Conservation (phyloP, 2,329 filamentous ascomycete genomes). For the Aureobasidium sp. region DNA sequence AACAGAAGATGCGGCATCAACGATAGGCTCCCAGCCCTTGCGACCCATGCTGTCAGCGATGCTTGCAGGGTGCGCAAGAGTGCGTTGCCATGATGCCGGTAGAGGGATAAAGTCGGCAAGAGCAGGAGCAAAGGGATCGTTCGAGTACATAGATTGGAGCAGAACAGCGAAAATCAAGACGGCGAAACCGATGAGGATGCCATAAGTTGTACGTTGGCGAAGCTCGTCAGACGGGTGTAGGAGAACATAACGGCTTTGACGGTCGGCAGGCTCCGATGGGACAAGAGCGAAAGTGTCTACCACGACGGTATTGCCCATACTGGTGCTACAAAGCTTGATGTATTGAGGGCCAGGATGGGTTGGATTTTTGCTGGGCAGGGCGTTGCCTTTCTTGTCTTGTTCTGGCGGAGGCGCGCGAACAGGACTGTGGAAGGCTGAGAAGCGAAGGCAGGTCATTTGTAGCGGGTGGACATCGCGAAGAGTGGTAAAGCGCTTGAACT, state of each 20-base stretch:
- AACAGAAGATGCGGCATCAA: constrained; percentile 20
- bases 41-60: constrained; percentile 15
- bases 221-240: constrained; percentile 48
- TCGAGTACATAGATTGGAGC: constrained; percentile 50
- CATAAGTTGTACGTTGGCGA: constrained; percentile 47
- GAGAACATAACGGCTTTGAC: constrained; percentile 59
- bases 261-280: constrained; percentile 41
- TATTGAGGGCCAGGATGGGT: constrained; percentile 44
- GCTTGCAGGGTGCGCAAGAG: constrained; percentile 22
- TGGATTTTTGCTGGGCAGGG: constrained; percentile 17
- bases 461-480: constrained; percentile 50
- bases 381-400: constrained; percentile 22
- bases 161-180: constrained; percentile 57
- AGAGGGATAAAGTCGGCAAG: constrained; percentile 53
- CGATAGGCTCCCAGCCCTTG: constrained; percentile 14
- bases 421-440: constrained; percentile 40
- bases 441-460: constrained; percentile 50
- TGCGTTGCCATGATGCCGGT: constrained; percentile 41
- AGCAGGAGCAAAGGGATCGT: constrained; percentile 49
- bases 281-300: constrained; percentile 71
- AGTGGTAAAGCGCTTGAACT: constrained; percentile 44
- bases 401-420: constrained; percentile 22
- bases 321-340: constrained; percentile 73
- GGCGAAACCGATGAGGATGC: constrained; percentile 54
- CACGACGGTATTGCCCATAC: constrained; percentile 69